A percentile compares a stretch with the other conserved stretches of the same genome.
Conservation (phyloP, 257 asterid genomes). For the Gynochthodes officinalis region DNA sequence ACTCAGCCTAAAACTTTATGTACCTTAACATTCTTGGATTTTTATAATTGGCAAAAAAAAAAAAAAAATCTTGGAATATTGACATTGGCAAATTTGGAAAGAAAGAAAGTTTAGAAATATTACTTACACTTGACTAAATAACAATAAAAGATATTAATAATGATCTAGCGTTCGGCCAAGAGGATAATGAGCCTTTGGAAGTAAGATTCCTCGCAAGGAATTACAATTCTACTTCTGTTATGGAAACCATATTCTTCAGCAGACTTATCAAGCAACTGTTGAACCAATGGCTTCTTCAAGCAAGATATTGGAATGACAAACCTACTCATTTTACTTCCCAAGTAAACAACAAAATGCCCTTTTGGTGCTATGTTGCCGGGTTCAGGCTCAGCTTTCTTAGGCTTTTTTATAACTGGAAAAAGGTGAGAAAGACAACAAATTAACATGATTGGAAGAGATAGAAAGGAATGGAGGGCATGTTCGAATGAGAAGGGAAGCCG, state of each 20-base stretch:
- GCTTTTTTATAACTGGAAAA: conserved; percentile 21
- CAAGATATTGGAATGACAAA: conserved; percentile 51
- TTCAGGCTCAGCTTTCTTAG: conserved; percentile 27
- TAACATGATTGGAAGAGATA: neutral
- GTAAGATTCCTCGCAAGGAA: conserved; percentile 53
- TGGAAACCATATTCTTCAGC: conserved; percentile 70
- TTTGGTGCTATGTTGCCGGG: conserved; percentile 44
- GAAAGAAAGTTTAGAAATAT: too few species aligned
- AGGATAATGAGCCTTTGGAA: conserved; percentile 34
- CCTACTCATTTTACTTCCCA: conserved; percentile 55
- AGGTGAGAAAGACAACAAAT: neutral
- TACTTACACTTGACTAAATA: too few species aligned
- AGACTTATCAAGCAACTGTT: conserved; percentile 52
- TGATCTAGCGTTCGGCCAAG: conserved; percentile 21
- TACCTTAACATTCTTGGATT: too few species aligned
- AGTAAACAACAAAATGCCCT: conserved; percentile 78
- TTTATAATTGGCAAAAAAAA: too few species aligned
- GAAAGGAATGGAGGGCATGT: neutral
- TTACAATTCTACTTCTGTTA: conserved; percentile 32
- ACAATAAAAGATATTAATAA: too few species aligned
- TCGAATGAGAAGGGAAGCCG: neutral
- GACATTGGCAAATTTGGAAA: too few species aligned
- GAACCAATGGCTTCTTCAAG: conserved; percentile 52
- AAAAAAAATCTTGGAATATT: too few species aligned
- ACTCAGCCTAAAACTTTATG: too few species aligned